A percentile compares a stretch with the other conserved stretches of the same genome.
Evolutionary conservation across 495 filamentous ascomycete species (phyloP).

Genomic region (Hypoxylon rickii): DNA sequence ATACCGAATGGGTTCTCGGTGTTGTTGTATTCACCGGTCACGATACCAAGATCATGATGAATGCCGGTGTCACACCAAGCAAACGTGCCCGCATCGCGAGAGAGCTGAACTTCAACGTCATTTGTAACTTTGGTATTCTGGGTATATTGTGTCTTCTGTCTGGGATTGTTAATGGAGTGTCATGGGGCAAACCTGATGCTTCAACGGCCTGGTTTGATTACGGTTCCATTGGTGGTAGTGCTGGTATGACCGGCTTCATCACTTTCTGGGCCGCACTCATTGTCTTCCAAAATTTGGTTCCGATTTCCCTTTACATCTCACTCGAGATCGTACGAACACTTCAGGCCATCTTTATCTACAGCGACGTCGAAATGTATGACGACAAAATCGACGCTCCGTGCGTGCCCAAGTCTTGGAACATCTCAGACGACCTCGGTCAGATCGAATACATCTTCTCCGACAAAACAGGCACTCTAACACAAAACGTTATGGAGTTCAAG

Average conservation of each 20-base stretch:
- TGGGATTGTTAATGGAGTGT: constrained; percentile 81
- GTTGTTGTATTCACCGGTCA: constrained; percentile 96
- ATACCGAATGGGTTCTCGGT: constrained; percentile 95
- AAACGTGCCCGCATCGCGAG: constrained; percentile 90
- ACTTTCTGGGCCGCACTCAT: constrained; percentile 96
- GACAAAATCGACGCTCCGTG: constrained; percentile 90
- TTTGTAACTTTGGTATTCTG: constrained; percentile 93
- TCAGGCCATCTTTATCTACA: constrained; percentile 98
- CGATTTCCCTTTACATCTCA: constrained; percentile 96
- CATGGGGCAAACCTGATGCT: constrained; percentile 74
- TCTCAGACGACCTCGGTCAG: constrained; percentile 96
- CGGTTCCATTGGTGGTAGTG: constrained; percentile 76
- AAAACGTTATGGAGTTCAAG: constrained; percentile 99
- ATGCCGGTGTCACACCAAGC: constrained; percentile 93
- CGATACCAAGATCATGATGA: constrained; percentile 99
- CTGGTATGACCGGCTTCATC: constrained; percentile 85
- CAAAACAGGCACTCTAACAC: constrained; percentile 97
- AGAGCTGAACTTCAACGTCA: constrained; percentile 95
- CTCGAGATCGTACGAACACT: constrained; percentile 92
- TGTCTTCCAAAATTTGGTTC: constrained; percentile 97
- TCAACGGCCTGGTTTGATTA: constrained; percentile 87
- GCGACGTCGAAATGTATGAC: constrained; percentile 95
- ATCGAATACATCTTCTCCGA: constrained; percentile 99
- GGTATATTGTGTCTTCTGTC: constrained; percentile 88
- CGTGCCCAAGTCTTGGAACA: constrained; percentile 98